These are phyloP conservation scores for Eucalyptus lansdowneana DNA, from an alignment of 345 rosid genomes.

Conservation along the genomic window DNA sequence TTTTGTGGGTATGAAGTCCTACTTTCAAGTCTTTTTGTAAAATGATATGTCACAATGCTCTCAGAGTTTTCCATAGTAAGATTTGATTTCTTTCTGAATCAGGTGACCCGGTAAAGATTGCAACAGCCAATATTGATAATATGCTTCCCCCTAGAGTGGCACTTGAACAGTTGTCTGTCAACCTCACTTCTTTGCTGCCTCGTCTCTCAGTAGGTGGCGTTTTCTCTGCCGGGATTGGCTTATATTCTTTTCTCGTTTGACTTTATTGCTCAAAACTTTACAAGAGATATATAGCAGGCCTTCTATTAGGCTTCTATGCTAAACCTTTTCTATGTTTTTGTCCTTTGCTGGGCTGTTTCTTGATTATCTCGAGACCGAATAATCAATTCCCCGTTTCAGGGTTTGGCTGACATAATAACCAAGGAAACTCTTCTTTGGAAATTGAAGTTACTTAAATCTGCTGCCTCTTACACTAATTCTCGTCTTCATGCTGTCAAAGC, in stretches of 20 bases:
- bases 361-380: not conserved
- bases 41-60: not conserved
- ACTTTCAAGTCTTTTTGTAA: not conserved
- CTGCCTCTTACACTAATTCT: constrained; percentile 43
- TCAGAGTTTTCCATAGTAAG: not conserved
- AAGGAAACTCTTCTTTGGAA: constrained; percentile 27
- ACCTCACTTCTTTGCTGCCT: constrained; percentile 55
- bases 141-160: constrained; percentile 38
- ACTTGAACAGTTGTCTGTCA: constrained; percentile 34
- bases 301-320: not conserved
- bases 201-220: constrained; percentile 46
- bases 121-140: constrained; percentile 35
- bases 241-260: not conserved
- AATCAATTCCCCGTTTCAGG: constrained; percentile 1
- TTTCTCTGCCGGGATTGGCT: not conserved
- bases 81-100: not conserved
- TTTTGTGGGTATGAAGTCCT: constrained; percentile 39
- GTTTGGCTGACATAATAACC: constrained; percentile 10
- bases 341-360: not conserved
- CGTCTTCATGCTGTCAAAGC: constrained; percentile 43
- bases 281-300: not conserved
- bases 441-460: constrained; percentile 24
- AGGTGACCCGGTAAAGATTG: constrained; percentile 85
- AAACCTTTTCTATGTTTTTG: not conserved
- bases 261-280: not conserved